Base-by-base conservation (phyloP, 768 basidiomycete genomes). In the Boletus reticulatus region DNA sequence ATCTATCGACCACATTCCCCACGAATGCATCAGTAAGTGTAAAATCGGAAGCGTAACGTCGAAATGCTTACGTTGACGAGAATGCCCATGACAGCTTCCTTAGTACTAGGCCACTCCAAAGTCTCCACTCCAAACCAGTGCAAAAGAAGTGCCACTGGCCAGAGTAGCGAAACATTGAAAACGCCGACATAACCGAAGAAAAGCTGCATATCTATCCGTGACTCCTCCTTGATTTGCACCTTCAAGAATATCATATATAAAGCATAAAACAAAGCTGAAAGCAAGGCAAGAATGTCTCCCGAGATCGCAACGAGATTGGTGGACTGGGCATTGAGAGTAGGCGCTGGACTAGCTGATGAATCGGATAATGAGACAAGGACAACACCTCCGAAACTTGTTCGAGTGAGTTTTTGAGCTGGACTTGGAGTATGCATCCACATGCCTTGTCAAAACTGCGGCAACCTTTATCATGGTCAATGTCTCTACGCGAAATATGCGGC, bases 111-210 rank as follows among this genome's bases (percentile, higher is more conserved):
- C 20, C 87, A 67, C 67, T 89, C 84, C 56, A 96, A 85, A n/a
- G 70, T 64, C 66, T 98, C 95, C 20, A 80, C 69, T 2, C 86
- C 87, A 7, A 83, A 73, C 36, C 84, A 68, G 67, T 98, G 92
- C 39, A 98, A 80, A 43, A 93, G 52, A 22, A 93, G 62, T 1
- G 87, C 92, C 12, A 93, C 71, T 0, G 93, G 92, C 84, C 91
- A 89, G 56, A 83, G 83, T 16, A 76, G 69, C 6, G 89, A 57
- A 66, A 92, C 83, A 69, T 91, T 96, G 76, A 91, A 92, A 14
- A 93, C 74, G 11, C 94, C 93, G 27, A 96, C 93, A 60, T 92
- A 96, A 22, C 95, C 95, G 64, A 97, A 94, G 76, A 97, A 95
- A 29, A 95, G 78, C 60, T 93, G 89, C 94, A 95, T 94, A 68